phyloP scores from a whole-genome alignment of 2,329 filamentous ascomycete genomes.

The Sporothrix protearum region DNA sequence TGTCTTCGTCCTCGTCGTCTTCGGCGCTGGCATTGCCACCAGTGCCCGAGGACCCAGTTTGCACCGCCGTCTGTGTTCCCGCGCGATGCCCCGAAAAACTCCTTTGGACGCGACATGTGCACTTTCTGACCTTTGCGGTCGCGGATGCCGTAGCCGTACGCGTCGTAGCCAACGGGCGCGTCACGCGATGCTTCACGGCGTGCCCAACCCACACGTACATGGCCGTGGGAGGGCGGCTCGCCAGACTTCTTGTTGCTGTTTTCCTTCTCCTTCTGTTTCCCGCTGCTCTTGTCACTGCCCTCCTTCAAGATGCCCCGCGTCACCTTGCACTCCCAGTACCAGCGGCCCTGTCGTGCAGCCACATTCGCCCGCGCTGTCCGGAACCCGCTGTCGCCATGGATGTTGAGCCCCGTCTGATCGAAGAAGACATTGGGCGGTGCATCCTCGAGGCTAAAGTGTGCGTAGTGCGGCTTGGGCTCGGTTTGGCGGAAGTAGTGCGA shows the following conservation, averaged over 20 bases:
- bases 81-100: conserved; percentile 50
- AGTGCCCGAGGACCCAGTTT: background rate
- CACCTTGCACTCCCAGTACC: conserved; percentile 93
- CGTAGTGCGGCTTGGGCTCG: conserved; percentile 76
- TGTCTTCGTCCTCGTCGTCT: conserved; percentile 56
- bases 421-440: conserved; percentile 81
- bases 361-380: conserved; percentile 88
- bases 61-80: background rate
- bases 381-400: conserved; percentile 91
- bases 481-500: conserved; percentile 86
- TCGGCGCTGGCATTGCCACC: background rate
- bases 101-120: conserved; percentile 88
- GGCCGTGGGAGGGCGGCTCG: conserved; percentile 52
- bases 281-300: conserved; percentile 42
- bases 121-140: conserved; percentile 89
- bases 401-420: conserved; percentile 67
- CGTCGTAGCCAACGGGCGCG: conserved; percentile 80
- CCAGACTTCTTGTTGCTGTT: conserved; percentile 30
- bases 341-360: conserved; percentile 79
- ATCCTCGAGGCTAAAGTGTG: conserved; percentile 90
- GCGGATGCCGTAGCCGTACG: conserved; percentile 89
- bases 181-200: conserved; percentile 77
- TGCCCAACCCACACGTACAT: conserved; percentile 83
- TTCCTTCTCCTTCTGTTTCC: background rate
- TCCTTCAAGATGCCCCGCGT: conserved; percentile 62